phyloP scores from a whole-genome alignment of 305 asterid genomes.

The Fraxinus sp. region DNA sequence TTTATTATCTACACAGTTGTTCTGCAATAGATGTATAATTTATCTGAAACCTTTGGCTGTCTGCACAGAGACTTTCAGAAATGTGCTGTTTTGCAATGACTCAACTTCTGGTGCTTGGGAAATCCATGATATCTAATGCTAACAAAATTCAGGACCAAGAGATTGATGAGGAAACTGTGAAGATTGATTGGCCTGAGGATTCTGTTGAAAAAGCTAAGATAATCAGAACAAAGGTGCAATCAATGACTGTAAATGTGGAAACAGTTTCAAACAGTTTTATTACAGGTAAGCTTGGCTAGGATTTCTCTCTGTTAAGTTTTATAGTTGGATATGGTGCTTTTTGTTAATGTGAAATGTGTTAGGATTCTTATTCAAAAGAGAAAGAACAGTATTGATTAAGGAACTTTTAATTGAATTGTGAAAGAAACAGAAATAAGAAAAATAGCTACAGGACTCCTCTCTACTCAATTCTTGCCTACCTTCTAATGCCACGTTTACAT shows the following conservation, averaged over 20 bases:
- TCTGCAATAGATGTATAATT: background rate
- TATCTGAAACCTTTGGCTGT: background rate
- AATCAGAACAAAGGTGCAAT: conserved; percentile 60
- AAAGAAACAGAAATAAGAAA: too few relatives aligned
- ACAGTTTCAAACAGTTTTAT: conserved; percentile 68
- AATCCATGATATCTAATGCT: conserved; percentile 60
- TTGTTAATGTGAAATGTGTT: background rate
- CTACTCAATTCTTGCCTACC: too few relatives aligned
- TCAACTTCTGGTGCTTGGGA: conserved; percentile 81
- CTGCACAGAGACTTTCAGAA: conserved; percentile 85
- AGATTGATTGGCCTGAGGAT: conserved; percentile 87
- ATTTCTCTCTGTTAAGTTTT: background rate
- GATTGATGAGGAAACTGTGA: conserved; percentile 54
- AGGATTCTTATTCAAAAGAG: too few relatives aligned
- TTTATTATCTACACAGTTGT: background rate
- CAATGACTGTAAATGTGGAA: conserved; percentile 68
- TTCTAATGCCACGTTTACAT: too few relatives aligned
- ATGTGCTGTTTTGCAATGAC: conserved; percentile 87
- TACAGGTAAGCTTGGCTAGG: conserved; percentile 53
- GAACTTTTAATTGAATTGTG: too few relatives aligned
- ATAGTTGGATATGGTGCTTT: background rate
- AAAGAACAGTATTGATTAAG: too few relatives aligned
- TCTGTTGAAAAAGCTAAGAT: conserved; percentile 75
- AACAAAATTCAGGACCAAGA: conserved; percentile 54
- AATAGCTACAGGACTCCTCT: too few relatives aligned